A percentile compares a stretch with the other conserved stretches of the same genome.
Conservation (phyloP, 1,139 yeast genomes). For the Geotrichum histeridarum region DNA sequence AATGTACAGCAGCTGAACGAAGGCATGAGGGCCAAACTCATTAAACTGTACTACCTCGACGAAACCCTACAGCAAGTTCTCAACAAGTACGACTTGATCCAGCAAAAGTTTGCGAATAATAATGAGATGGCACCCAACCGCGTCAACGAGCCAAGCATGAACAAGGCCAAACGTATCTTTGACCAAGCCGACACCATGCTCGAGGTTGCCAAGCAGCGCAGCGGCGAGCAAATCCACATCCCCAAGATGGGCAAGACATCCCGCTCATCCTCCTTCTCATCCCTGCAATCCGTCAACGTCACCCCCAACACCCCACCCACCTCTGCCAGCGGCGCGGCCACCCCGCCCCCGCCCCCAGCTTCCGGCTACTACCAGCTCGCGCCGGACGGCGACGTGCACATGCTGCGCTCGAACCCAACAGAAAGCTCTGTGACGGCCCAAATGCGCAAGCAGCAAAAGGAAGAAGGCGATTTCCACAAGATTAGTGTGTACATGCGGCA, state of each 20-base stretch:
- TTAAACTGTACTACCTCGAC: conserved; percentile 35
- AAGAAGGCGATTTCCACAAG: conserved; percentile 87
- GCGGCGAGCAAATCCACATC: not conserved
- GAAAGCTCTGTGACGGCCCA: not conserved
- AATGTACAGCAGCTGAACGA: not conserved
- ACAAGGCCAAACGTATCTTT: not conserved
- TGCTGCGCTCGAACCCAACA: conserved; percentile 19
- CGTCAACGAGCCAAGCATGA: not conserved
- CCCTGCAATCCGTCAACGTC: not conserved
- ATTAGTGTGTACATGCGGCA: conserved; percentile 48
- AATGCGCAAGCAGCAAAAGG: conserved; percentile 61
- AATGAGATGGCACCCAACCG: not conserved
- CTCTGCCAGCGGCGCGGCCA: not conserved
- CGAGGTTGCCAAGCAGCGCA: not conserved
- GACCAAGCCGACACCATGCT: not conserved
- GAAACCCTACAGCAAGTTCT: conserved; percentile 34
- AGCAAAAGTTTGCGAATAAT: not conserved
- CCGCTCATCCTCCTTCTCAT: not conserved
- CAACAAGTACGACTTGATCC: conserved; percentile 23
- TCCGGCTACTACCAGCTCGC: conserved; percentile 4
- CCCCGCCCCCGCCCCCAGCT: conserved; percentile 4
- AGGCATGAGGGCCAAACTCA: conserved; percentile 23
- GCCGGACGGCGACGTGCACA: conserved; percentile 6
- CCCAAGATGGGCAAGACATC: not conserved
- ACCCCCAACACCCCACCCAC: not conserved